A percentile compares a stretch with the other conserved stretches of the same genome.
phyloP scores from a whole-genome alignment of 768 basidiomycete genomes.

The Lepiota venenata region DNA sequence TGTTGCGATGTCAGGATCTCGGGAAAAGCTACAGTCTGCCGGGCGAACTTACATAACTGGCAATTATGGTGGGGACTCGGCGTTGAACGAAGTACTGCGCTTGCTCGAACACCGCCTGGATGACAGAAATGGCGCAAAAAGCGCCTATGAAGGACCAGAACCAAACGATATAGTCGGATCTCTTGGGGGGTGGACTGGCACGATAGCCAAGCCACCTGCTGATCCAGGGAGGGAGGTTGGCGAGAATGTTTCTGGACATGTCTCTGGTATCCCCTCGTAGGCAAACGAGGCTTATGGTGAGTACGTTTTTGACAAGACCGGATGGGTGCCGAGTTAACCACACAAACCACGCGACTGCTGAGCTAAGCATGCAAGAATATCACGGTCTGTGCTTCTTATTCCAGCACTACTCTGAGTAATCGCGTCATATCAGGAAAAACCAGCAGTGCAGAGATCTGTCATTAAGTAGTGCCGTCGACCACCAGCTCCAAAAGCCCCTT shows the following conservation, averaged over 20 bases:
- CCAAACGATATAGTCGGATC: slow-evolving; percentile 35
- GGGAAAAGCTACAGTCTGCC: background rate
- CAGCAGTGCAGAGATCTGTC: no score
- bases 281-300: background rate
- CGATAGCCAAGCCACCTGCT: slow-evolving; percentile 46
- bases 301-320: background rate
- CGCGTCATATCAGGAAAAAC: no score
- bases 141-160: slow-evolving; percentile 53
- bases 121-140: slow-evolving; percentile 44
- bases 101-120: slow-evolving; percentile 48
- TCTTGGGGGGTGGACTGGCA: slow-evolving; percentile 25
- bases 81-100: slow-evolving; percentile 43
- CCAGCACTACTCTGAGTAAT: no score
- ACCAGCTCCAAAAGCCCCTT: no score
- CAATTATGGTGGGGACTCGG: slow-evolving; percentile 43
- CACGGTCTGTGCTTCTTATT: no score
- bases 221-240: slow-evolving; percentile 31
- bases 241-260: slow-evolving; percentile 20
- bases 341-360: no score
- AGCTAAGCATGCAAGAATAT: no score
- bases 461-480: no score
- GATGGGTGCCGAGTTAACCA: no score
- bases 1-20: background rate
- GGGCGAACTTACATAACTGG: slow-evolving; percentile 39
- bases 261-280: background rate